Conservation (phyloP, 495 filamentous ascomycete genomes). For the Aspergillus carlsbadensis region DNA sequence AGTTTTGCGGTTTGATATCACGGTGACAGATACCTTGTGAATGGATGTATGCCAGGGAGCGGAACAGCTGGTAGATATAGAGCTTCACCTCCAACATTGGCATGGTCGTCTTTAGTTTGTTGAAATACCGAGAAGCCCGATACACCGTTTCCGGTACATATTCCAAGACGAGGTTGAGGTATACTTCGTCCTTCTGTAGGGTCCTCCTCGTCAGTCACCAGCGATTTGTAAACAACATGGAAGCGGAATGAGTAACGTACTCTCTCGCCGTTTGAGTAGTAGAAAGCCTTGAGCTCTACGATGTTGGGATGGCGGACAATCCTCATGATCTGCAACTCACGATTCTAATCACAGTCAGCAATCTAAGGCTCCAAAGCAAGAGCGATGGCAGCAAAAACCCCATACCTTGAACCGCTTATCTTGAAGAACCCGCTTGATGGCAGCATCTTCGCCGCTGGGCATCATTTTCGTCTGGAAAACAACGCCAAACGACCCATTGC, state of each 20-base stretch:
- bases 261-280: conserved; percentile 97
- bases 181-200: conserved; percentile 94
- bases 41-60: conserved; percentile 97
- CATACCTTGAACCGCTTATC: conserved; percentile 98
- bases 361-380: background rate
- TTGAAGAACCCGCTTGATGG: conserved; percentile 97
- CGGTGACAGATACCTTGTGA: conserved; percentile 99
- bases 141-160: conserved; percentile 99
- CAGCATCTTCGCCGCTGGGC: conserved; percentile 93
- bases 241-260: conserved; percentile 55
- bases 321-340: conserved; percentile 98
- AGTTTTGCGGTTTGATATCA: conserved; percentile 99
- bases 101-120: conserved; percentile 99
- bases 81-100: conserved; percentile 98
- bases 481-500: conserved; percentile 97
- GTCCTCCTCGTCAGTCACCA: conserved; percentile 16
- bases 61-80: conserved; percentile 99
- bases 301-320: conserved; percentile 99
- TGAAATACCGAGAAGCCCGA: conserved; percentile 97
- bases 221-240: too few species aligned
- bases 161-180: conserved; percentile 96
- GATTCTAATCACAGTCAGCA: conserved; percentile 67
- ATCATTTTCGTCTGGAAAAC: conserved; percentile 99
- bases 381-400: background rate
- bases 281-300: conserved; percentile 97